Conservation (phyloP, 306 rosid species). For the Pyrus betulifolia region DNA sequence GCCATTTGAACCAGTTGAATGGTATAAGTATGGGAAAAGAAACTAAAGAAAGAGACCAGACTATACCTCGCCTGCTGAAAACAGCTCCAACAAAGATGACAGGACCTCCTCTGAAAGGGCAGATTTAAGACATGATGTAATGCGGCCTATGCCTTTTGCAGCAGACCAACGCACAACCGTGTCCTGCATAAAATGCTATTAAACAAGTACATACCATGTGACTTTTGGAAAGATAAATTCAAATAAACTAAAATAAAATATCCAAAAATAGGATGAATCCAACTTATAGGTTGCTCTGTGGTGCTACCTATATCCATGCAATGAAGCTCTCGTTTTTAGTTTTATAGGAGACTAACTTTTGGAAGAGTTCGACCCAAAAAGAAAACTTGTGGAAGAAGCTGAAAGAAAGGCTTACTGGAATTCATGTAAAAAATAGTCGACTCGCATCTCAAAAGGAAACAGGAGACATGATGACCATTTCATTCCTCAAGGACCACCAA, state of each 20-base stretch:
- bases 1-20: neutral
- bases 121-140: conserved; percentile 72
- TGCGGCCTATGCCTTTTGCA: conserved; percentile 91
- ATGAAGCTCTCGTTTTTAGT: neutral
- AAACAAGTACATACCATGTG: conserved; percentile 17
- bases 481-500: neutral
- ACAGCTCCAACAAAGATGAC: conserved; percentile 79
- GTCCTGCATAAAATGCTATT: conserved; percentile 45
- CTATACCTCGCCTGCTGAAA: conserved; percentile 87
- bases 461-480: neutral
- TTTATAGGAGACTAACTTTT: neutral
- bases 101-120: conserved; percentile 84
- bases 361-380: neutral
- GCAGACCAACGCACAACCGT: conserved; percentile 99
- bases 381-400: neutral
- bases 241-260: neutral
- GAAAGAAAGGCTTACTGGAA: neutral
- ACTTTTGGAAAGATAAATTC: neutral
- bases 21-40: conserved; percentile 1
- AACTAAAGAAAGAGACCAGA: conserved; percentile 12
- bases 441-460: neutral
- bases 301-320: neutral
- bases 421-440: neutral
- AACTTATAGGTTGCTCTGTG: neutral
- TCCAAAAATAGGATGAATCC: neutral